Conservation (phyloP, 177 flowering plant species). For the Vitis hybrid region DNA sequence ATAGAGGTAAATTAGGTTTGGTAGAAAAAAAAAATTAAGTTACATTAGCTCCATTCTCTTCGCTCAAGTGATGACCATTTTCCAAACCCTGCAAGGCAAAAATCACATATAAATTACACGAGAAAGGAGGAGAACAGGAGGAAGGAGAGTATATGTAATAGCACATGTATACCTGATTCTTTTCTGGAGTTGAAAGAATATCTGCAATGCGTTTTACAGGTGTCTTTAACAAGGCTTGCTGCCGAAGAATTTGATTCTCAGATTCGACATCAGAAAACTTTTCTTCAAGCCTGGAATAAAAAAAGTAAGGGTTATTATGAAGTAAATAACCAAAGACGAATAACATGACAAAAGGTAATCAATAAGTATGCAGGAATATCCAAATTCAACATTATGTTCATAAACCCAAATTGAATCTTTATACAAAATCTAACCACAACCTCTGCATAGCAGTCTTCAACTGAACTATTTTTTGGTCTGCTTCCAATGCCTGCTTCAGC, state of each 20-base stretch:
- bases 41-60: conserved; percentile 41
- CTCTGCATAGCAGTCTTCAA: conserved; percentile 85
- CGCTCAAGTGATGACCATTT: conserved; percentile 64
- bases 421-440: conserved; percentile 25
- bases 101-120: conserved; percentile 9
- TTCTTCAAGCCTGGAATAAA: conserved; percentile 67
- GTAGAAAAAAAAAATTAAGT: neutral
- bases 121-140: neutral
- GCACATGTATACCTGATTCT: conserved; percentile 28
- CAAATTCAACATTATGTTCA: neutral
- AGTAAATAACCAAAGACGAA: neutral
- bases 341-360: neutral
- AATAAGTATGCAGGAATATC: neutral
- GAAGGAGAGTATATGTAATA: neutral
- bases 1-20: neutral
- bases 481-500: conserved; percentile 81
- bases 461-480: conserved; percentile 74
- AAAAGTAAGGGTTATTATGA: neutral
- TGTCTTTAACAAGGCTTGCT: conserved; percentile 50
- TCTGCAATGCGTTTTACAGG: conserved; percentile 55
- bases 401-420: neutral
- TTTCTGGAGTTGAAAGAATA: conserved; percentile 31
- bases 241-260: conserved; percentile 74
- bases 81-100: conserved; percentile 51
- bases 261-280: conserved; percentile 78